Base-by-base conservation (phyloP, 441 rosid genomes). In the Hura crepitans region DNA sequence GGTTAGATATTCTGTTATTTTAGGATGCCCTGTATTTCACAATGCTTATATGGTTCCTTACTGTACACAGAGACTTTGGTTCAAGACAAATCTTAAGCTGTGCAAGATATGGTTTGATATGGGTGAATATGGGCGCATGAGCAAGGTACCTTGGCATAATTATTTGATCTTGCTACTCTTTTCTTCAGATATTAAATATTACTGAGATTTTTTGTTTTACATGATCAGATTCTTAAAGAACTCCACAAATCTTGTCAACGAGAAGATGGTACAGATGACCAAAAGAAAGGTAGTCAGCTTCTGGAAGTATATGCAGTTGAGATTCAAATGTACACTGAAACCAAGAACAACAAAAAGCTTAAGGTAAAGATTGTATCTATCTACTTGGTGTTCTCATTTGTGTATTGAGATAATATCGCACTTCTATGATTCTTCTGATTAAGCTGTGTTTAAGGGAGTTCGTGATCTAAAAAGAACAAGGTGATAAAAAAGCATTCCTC, bases 41-140 rank as follows among this genome's bases (percentile, higher is more conserved):
- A 47, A 70, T 68, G 67, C 78, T 75, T 18, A 14, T 61, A 37
- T 56, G 5, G 11, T 78, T 30, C 31, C 75, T 51, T 47, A 61
- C 56, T 79, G 35, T 64, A 69, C 93, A 69, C 94, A 93, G 99
- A 88, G 99, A 82, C 96, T 91, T 62, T 93, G 99, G 99, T 96
- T 96, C 83, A 96, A 93, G 87, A 96, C 98, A 33, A 96, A 93
- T 81, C 93, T 96, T 63, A 96, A 96, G 77, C 96, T 96, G 62
- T 92, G 99, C 84, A 92, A 96, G 85, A 96, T 93, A 78, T 96
- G 97, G 97, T 96, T 96, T 73, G 98, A 91, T 72, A 91, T 89
- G 82, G 94, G 97, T 64, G 99, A 93, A 85, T 96, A 96, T 81
- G 92, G 99, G 73, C 86, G 94, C 68, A 93, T 93, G 98, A 93